Base-by-base conservation (phyloP, 23 red algal genomes). In the Rhodosorus marinus region DNA sequence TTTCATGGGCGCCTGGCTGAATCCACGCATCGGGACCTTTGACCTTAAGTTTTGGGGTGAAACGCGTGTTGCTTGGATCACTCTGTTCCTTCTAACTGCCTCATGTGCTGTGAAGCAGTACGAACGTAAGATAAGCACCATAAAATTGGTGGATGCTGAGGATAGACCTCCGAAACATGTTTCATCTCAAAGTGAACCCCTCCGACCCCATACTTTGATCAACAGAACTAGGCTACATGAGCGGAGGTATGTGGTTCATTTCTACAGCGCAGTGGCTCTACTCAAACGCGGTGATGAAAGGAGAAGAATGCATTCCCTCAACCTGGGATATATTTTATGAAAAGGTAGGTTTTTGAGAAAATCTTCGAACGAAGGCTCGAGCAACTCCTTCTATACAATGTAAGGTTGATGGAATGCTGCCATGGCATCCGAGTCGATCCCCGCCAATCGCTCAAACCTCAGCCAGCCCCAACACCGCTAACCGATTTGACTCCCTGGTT, bases 1-100 rank as follows among this genome's bases (percentile, higher is more conserved):
- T 35, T 63, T 95, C 54, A 71, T 95, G 60, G 88, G 88, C 6
- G 64, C 66, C 5, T 67, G 81, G 57, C 70, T 95, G 9, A 95
- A 95, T 41, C 88, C 88, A 8, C 58, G 57, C 69, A 7, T 95
- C 3, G 47, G 56, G 17, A 62, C 54, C 33, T 54, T 95, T 14
- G 62, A 95, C 57, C 35, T 83, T 7, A 95, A 95, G 59, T 95
- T 95, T 62, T 95, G 38, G 38, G 38, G 11, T 17, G 38, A 43
- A 43, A 43, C 38, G 38, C 38, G 38, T 17, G 38, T 43, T 17
- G 38, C 38, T 17, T 43, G 38, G 38, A 43, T 43, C 38, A 43
- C 38, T 11, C 38, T 43, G 11, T 43, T 43, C 85, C 40, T 95
- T 66, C 28, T 83, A 76, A 28, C 66, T 72, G 26, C 77, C 17